Percentiles rank a stretch among this genome's conserved stretches.
Conservation (phyloP, 805 yeast genomes). For the Ogataea methanolica region DNA sequence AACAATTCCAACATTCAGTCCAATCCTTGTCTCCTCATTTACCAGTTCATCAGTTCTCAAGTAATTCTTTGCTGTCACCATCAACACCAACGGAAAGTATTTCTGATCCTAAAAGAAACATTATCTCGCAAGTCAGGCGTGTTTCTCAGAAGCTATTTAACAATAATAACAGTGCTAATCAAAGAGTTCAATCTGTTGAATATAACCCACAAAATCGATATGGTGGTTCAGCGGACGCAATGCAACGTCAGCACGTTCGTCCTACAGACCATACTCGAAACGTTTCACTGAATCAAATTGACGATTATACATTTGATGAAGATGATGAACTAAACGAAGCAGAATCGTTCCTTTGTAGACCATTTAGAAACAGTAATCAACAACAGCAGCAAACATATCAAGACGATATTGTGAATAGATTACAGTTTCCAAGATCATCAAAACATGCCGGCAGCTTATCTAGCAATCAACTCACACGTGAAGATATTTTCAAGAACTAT, state of each 20-base stretch:
- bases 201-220: background rate
- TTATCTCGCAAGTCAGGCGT: conserved; percentile 26
- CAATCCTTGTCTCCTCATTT: background rate
- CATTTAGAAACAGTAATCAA: conserved; percentile 4
- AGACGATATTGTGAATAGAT: too few species aligned
- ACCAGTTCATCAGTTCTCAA: background rate
- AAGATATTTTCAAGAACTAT: conserved; percentile 8
- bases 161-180: conserved; percentile 2
- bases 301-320: conserved; percentile 15
- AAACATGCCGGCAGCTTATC: background rate
- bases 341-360: conserved; percentile 19
- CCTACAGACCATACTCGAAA: conserved; percentile 2
- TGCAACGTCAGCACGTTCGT: background rate
- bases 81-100: conserved; percentile 1
- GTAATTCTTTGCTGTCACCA: background rate
- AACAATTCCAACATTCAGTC: background rate
- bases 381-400: background rate
- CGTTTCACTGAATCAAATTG: conserved; percentile 13
- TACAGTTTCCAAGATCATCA: too few species aligned
- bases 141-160: conserved; percentile 25
- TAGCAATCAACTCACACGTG: background rate
- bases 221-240: background rate
- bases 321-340: conserved; percentile 23
- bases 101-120: conserved; percentile 10
- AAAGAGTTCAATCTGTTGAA: conserved; percentile 1